Base-by-base conservation (phyloP, 2,329 filamentous ascomycete genomes). In the Thielaviopsis cerberus region DNA sequence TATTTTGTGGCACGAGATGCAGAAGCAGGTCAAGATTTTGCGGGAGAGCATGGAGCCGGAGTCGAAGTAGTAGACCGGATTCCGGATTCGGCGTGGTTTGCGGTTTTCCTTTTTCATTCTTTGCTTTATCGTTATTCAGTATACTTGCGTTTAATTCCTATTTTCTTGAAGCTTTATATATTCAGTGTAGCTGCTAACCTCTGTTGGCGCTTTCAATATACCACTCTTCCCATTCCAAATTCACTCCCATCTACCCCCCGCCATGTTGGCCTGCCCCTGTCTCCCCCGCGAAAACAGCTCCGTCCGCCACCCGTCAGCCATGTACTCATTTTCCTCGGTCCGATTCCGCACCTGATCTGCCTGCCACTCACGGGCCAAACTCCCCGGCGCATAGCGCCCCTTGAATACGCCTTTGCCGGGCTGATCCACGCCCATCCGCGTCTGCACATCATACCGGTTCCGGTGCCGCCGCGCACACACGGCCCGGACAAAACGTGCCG, bases 341-440 rank as follows among this genome's bases (percentile, higher is more conserved):
- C 76, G 76, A 0, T 87, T 88, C 61, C 76, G 74, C 23, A 74
- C 71, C 0, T 81, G 88, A 70, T 94, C 85, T 63, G 89, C 83
- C 63, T 91, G 80, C 88, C 88, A 95, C n/a, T 94, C 70, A 71
- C 86, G 89, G 55, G 92, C 86, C 25, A 96, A 73, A 68, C 89
- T 95, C 0, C 88, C 90, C 0, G 91, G 91, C 0, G 91, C 84
- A 71, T 95, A 96, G 1, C 88, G 79, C 3, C 85, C 87, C 64
- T 82, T 81, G 73, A 97, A 97, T 0, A 91, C 72, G 11, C 77
- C 78, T 3, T 64, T 59, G 2, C 75, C 74, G 6, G 74, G 74
- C 63, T 72, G 67, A 10, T 57, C 41, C 6, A 54, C 52, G 24
- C 78, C 77, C 10, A 94, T 72, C 1, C 88, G 88, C 17, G 94